These are phyloP conservation scores for Eucalyptus marginata DNA, from an alignment of 345 rosid genomes.

Conservation along the genomic window DNA sequence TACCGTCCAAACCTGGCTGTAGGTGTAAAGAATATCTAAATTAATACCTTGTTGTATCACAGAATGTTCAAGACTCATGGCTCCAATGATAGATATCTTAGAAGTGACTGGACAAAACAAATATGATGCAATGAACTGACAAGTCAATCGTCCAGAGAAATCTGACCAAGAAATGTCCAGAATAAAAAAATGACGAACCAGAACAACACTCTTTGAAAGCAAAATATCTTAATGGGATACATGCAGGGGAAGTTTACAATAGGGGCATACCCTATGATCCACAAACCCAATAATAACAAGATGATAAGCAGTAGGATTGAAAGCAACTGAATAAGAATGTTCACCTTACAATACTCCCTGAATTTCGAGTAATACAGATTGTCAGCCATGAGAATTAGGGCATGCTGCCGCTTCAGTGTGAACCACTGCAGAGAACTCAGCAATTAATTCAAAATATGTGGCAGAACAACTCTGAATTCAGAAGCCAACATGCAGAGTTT, in stretches of 20 bases:
- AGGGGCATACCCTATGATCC: background rate
- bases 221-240: background rate
- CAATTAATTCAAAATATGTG: background rate
- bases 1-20: constrained; percentile 94
- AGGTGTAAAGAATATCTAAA: background rate
- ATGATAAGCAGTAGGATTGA: background rate
- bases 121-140: background rate
- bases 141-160: background rate
- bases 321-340: background rate
- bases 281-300: background rate
- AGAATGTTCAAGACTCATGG: background rate
- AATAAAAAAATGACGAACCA: background rate
- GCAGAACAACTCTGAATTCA: background rate
- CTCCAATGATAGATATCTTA: background rate
- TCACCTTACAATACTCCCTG: constrained; percentile 84
- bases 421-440: constrained; percentile 73
- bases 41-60: background rate
- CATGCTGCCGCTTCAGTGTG: constrained; percentile 96
- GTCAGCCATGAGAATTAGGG: constrained; percentile 91
- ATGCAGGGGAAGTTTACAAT: background rate
- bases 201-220: background rate
- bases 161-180: background rate
- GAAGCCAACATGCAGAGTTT: background rate
- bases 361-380: constrained; percentile 85
- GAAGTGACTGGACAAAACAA: background rate